Conservation (phyloP, 352 stramenopile genomes). For the Globisporangium radiosum region DNA sequence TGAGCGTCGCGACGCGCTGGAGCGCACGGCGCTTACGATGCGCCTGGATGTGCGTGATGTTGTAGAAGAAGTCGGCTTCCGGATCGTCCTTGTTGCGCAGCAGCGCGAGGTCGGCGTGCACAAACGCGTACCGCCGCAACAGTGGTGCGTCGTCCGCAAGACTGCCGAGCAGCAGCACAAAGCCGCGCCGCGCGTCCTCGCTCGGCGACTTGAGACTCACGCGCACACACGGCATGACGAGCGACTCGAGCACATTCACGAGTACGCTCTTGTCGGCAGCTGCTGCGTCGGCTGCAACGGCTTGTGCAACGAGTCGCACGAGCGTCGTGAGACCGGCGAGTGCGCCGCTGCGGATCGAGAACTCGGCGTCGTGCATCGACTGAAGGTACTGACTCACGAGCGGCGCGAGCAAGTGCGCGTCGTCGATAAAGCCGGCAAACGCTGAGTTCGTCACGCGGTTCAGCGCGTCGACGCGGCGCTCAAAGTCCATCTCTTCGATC, state of each 20-base stretch:
- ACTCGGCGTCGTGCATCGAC: constrained; percentile 80
- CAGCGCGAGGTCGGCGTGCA: constrained; percentile 62
- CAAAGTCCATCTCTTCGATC: constrained; percentile 83
- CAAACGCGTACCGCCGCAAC: constrained; percentile 39
- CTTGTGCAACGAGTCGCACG: constrained; percentile 31
- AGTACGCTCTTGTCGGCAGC: constrained; percentile 32
- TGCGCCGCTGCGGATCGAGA: constrained; percentile 72
- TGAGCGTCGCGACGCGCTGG: constrained; percentile 80
- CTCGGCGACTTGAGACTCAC: constrained; percentile 69
- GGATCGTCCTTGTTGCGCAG: constrained; percentile 79
- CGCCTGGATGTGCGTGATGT: constrained; percentile 97
- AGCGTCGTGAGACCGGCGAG: constrained; percentile 55
- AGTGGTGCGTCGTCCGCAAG: constrained; percentile 41
- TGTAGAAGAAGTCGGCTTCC: constrained; percentile 98
- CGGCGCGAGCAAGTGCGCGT: constrained; percentile 66
- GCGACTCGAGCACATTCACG: constrained; percentile 76
- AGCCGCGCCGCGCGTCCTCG: constrained; percentile 78
- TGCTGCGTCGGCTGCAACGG: constrained; percentile 13
- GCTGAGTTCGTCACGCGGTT: constrained; percentile 52
- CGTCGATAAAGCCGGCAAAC: constrained; percentile 56
- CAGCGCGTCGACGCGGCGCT: constrained; percentile 70
- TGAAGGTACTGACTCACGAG: constrained; percentile 73
- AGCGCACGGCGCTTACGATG: constrained; percentile 93
- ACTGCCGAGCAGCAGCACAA: constrained; percentile 75
- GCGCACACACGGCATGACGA: constrained; percentile 86